phyloP scores from a whole-genome alignment of 1,139 yeast species.

The Pichia sp. region DNA sequence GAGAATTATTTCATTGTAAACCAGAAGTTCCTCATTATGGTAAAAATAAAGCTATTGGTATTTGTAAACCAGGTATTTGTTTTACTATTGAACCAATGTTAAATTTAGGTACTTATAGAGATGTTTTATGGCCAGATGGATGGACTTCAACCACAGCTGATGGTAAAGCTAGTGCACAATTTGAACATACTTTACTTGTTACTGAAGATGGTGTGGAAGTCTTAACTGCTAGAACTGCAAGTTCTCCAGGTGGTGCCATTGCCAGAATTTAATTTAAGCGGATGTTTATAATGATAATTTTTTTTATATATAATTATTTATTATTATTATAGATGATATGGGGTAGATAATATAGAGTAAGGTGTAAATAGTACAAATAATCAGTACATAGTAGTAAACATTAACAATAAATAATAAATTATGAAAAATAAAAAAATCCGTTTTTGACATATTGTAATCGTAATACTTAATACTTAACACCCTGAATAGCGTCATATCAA shows the following conservation, averaged over 20 bases:
- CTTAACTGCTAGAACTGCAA: slow-evolving; percentile 70
- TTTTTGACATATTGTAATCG: no score
- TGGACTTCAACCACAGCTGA: slow-evolving; percentile 94
- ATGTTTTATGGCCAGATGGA: slow-evolving; percentile 91
- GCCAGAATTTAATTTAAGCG: slow-evolving; percentile 38
- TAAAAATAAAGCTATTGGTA: slow-evolving; percentile 87
- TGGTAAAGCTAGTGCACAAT: slow-evolving; percentile 88
- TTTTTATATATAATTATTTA: no score
- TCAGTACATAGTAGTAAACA: no score
- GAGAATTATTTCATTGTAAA: slow-evolving; percentile 80
- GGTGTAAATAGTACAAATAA: no score
- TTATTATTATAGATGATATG: background rate
- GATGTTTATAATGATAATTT: no score
- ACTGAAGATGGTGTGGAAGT: slow-evolving; percentile 94
- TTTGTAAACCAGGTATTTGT: slow-evolving; percentile 93
- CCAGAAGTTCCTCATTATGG: slow-evolving; percentile 96
- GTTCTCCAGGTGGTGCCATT: slow-evolving; percentile 85
- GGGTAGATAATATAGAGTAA: background rate
- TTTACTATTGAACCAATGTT: slow-evolving; percentile 99
- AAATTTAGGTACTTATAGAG: slow-evolving; percentile 78
- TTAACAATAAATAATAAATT: no score
- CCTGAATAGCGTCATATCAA: no score
- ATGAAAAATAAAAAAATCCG: no score
- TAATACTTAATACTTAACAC: no score
- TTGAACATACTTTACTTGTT: slow-evolving; percentile 86